Evolutionary conservation across 352 stramenopile species (phyloP).

Genomic region (Phytophthora palmivora): DNA sequence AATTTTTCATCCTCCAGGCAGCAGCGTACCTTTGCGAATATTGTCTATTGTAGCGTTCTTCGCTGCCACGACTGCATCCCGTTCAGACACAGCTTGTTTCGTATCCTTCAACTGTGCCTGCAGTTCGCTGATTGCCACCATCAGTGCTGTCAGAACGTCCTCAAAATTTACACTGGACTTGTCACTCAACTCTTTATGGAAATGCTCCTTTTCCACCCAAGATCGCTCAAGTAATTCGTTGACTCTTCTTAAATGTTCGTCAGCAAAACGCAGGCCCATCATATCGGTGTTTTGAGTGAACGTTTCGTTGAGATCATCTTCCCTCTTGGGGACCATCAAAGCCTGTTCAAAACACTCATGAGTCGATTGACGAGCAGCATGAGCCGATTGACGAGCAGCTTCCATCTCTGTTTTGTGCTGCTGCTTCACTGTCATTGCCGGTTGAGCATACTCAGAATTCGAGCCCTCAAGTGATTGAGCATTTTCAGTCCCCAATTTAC

Average conservation of each 20-base stretch:
- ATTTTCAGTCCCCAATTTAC: background rate
- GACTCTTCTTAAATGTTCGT: conserved; percentile 32
- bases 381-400: background rate
- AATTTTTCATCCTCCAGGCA: background rate
- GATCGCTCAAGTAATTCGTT: conserved; percentile 35
- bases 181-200: conserved; percentile 17
- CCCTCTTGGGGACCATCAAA: conserved; percentile 10
- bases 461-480: conserved; percentile 1
- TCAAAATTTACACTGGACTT: conserved; percentile 5
- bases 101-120: conserved; percentile 22
- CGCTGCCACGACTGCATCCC: conserved; percentile 35
- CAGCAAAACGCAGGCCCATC: conserved; percentile 20
- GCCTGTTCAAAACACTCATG: background rate
- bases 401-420: conserved; percentile 6
- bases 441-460: conserved; percentile 7
- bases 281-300: conserved; percentile 29
- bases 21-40: conserved; percentile 51
- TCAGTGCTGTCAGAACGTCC: conserved; percentile 4
- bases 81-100: conserved; percentile 30
- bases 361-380: background rate
- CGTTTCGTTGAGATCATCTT: conserved; percentile 13
- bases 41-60: conserved; percentile 61
- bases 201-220: conserved; percentile 16
- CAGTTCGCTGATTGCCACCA: conserved; percentile 15
- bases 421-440: background rate